Conservation (phyloP, 2,329 filamentous ascomycete genomes). For the Xylariaceae sp. region DNA sequence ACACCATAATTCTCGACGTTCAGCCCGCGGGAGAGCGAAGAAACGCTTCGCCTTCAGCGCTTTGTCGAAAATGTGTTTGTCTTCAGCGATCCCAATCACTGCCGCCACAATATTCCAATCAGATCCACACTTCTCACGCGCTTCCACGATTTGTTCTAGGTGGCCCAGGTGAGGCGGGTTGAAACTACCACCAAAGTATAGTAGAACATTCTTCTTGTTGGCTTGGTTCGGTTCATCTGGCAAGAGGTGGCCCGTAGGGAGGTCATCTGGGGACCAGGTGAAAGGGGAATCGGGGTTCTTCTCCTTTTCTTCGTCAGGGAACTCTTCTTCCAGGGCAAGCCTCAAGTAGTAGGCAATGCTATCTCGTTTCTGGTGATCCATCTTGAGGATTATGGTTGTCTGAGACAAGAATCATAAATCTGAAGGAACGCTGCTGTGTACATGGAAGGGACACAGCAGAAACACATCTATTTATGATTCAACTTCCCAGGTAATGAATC, state of each 20-base stretch:
- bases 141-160: background rate
- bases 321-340: background rate
- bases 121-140: background rate
- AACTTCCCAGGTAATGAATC: no score
- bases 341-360: background rate
- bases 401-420: background rate
- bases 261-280: background rate
- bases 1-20: background rate
- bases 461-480: no score
- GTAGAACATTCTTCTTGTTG: background rate
- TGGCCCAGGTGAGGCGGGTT: background rate
- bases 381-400: background rate
- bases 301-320: background rate
- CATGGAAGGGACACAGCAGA: background rate
- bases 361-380: background rate
- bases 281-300: background rate
- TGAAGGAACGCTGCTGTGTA: background rate
- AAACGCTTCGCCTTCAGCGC: background rate
- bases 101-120: background rate
- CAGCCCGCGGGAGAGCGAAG: background rate
- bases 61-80: background rate
- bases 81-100: background rate
- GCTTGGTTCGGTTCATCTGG: background rate
- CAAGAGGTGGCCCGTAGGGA: background rate
- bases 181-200: background rate